These are phyloP conservation scores for Paramecium tetraurelia DNA, from an alignment of 73 alveolate genomes.

Conservation along the genomic window DNA sequence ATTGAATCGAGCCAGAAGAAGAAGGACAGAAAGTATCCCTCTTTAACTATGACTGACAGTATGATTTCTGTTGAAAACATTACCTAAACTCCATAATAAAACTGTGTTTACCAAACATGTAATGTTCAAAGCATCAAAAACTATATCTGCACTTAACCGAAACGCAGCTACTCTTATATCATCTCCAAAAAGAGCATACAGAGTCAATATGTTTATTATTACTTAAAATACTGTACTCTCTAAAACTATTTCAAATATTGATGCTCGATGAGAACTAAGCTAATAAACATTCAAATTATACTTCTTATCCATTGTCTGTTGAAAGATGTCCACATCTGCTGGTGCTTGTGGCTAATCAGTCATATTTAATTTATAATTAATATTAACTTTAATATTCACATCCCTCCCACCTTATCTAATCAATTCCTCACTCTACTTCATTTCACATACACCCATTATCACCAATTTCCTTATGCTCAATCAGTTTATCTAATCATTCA, in stretches of 20 bases:
- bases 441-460: neutral
- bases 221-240: conserved; percentile 37
- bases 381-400: neutral
- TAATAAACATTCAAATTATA: neutral
- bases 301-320: neutral
- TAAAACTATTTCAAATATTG: neutral
- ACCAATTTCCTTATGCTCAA: neutral
- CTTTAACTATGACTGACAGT: conserved; percentile 62
- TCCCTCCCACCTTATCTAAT: neutral
- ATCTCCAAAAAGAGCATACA: conserved; percentile 87
- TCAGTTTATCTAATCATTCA: no score
- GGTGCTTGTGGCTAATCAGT: neutral
- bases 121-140: conserved; percentile 61
- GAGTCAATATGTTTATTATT: conserved; percentile 74
- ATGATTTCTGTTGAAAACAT: conserved; percentile 71
- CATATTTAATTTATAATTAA: neutral
- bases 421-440: neutral
- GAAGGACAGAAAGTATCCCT: conserved; percentile 64
- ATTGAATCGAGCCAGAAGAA: conserved; percentile 79
- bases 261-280: neutral
- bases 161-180: conserved; percentile 77
- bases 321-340: neutral
- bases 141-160: conserved; percentile 66
- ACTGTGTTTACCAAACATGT: conserved; percentile 54
- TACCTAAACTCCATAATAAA: conserved; percentile 33